These are phyloP conservation scores for Tylopilus balloui DNA, from an alignment of 768 basidiomycete species.

Conservation along the genomic window DNA sequence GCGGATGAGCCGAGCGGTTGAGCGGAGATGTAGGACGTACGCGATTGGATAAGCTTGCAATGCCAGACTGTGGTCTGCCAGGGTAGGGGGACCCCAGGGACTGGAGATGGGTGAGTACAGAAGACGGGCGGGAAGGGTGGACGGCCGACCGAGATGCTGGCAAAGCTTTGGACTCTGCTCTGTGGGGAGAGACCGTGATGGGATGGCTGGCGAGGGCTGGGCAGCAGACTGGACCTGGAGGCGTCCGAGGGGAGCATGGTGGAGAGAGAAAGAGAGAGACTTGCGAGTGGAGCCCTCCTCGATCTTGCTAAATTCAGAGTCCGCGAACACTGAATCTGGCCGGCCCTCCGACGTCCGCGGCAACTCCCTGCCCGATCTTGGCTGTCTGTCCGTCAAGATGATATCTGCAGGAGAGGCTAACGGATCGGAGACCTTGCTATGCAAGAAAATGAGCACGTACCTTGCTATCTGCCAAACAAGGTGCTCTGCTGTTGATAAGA, in stretches of 20 bases:
- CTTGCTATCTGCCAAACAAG: too few species aligned
- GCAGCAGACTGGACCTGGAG: constrained; percentile 13
- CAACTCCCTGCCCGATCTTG: too few species aligned
- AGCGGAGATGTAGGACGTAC: constrained; percentile 23
- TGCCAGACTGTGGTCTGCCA: constrained; percentile 35
- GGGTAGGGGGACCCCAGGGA: constrained; percentile 39
- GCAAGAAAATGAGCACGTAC: too few species aligned
- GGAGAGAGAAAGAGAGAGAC: background rate
- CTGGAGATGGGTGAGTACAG: constrained; percentile 9
- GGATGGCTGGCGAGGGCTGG: constrained; percentile 1
- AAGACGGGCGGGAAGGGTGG: background rate
- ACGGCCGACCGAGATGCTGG: constrained; percentile 22
- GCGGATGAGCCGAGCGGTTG: background rate
- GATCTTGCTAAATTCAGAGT: too few species aligned
- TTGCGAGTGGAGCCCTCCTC: too few species aligned
- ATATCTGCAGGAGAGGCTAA: too few species aligned
- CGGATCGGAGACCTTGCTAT: too few species aligned
- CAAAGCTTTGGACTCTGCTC: constrained; percentile 25
- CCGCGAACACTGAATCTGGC: too few species aligned
- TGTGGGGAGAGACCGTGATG: constrained; percentile 14
- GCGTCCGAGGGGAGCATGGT: constrained; percentile 16
- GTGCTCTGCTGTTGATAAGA: too few species aligned
- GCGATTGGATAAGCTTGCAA: constrained; percentile 39
- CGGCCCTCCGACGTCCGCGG: too few species aligned
- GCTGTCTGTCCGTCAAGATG: too few species aligned